phyloP scores from a whole-genome alignment of 768 basidiomycete genomes.

The Candolleomyces aberdarensis region DNA sequence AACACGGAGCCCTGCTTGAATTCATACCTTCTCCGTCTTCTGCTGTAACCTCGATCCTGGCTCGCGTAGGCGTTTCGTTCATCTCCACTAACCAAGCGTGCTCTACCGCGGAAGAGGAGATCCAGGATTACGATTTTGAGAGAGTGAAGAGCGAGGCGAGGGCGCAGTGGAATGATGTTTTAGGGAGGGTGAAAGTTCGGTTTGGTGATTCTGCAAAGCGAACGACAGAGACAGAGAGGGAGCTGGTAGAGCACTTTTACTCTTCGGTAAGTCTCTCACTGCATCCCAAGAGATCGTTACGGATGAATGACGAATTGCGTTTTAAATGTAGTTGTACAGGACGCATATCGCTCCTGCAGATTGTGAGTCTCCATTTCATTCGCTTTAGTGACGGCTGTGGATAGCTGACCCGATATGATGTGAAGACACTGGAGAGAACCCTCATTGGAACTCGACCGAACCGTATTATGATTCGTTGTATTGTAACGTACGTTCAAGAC shows the following conservation, averaged over 20 bases:
- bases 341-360: constrained; percentile 64
- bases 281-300: background rate
- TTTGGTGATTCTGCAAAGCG: constrained; percentile 12
- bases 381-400: background rate
- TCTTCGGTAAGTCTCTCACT: constrained; percentile 41
- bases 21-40: constrained; percentile 41
- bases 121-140: constrained; percentile 56
- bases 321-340: constrained; percentile 44
- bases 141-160: constrained; percentile 39
- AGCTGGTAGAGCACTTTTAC: constrained; percentile 55
- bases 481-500: constrained; percentile 49
- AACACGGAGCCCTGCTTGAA: constrained; percentile 52
- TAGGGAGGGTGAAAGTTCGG: constrained; percentile 50
- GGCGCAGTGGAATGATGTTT: constrained; percentile 54
- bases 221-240: constrained; percentile 40
- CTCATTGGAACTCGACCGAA: constrained; percentile 59
- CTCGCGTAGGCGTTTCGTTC: constrained; percentile 63
- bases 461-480: constrained; percentile 69
- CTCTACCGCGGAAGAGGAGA: constrained; percentile 56
- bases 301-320: background rate
- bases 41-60: constrained; percentile 43
- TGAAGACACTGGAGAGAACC: constrained; percentile 61
- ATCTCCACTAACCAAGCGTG: constrained; percentile 62
- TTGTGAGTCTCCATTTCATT: constrained; percentile 35
- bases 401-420: background rate